These are phyloP conservation scores for Rubia occidens DNA, from an alignment of 305 asterid species.

Conservation along the genomic window DNA sequence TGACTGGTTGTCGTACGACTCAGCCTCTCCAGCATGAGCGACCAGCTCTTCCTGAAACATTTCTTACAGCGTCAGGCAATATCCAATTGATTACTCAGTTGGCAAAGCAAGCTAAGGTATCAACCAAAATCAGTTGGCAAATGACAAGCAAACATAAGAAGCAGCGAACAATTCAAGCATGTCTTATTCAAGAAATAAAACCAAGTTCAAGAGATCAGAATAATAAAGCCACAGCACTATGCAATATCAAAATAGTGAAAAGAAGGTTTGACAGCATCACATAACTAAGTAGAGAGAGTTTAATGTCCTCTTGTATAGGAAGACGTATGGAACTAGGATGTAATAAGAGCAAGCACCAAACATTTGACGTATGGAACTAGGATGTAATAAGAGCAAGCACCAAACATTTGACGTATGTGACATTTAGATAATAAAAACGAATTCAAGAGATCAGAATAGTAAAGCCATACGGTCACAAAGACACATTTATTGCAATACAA, in stretches of 20 bases:
- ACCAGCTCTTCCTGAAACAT: constrained; percentile 40
- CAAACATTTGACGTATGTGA: no score
- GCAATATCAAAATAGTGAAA: not conserved
- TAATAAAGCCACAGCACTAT: not conserved
- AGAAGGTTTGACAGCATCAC: not conserved
- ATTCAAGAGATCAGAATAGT: not conserved
- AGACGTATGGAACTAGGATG: not conserved
- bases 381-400: not conserved
- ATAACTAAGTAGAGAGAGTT: not conserved
- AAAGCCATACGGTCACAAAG: not conserved
- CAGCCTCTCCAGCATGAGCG: constrained; percentile 29
- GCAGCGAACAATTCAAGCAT: no score
- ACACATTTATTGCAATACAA: not conserved
- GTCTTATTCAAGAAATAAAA: no score
- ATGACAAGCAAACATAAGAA: not conserved
- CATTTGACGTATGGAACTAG: not conserved
- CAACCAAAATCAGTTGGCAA: no score
- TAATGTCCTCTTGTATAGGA: not conserved
- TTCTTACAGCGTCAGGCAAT: not conserved
- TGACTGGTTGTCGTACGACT: constrained; percentile 26
- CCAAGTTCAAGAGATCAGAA: not conserved
- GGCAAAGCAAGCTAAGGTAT: not conserved
- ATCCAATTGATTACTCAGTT: not conserved
- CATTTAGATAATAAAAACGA: no score
- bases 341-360: not conserved